Conservation (phyloP, 2,329 filamentous ascomycete species). For the Aspergillus oerlinghausenensis region DNA sequence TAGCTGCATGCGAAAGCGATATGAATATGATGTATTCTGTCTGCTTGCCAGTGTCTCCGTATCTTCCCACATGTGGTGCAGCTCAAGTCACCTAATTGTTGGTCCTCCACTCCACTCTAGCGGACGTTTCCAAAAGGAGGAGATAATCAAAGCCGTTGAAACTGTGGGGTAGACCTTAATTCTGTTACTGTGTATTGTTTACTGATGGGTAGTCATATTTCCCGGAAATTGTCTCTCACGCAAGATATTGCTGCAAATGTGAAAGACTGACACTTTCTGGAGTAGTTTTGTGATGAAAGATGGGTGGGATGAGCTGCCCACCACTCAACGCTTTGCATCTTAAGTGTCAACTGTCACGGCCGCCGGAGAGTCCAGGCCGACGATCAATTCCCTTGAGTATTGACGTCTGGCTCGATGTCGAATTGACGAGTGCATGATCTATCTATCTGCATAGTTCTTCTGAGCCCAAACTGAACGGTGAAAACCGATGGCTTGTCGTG, state of each 20-base stretch:
- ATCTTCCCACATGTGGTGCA: slow-evolving; percentile 10
- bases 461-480: not conserved
- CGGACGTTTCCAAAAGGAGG: not conserved
- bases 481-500: not conserved
- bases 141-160: not conserved
- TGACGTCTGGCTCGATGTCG: not conserved
- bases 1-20: slow-evolving; percentile 13
- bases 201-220: not conserved
- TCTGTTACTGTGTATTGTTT: not conserved
- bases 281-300: not conserved
- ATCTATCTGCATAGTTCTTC: not conserved
- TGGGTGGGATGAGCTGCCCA: not conserved
- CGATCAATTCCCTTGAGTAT: not conserved
- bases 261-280: not conserved
- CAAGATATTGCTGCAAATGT: not conserved
- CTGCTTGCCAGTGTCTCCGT: not conserved
- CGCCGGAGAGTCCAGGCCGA: no score
- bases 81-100: not conserved
- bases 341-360: no score
- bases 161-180: not conserved
- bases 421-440: not conserved
- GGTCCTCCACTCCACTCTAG: not conserved
- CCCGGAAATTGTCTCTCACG: not conserved
- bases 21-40: not conserved
- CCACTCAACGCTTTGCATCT: not conserved